A percentile compares a stretch with the other conserved stretches of the same genome.
These are phyloP conservation scores for Pyrrhoderma lamaoense DNA, from an alignment of 1,284 basidiomycete genomes.

Conservation along the genomic window DNA sequence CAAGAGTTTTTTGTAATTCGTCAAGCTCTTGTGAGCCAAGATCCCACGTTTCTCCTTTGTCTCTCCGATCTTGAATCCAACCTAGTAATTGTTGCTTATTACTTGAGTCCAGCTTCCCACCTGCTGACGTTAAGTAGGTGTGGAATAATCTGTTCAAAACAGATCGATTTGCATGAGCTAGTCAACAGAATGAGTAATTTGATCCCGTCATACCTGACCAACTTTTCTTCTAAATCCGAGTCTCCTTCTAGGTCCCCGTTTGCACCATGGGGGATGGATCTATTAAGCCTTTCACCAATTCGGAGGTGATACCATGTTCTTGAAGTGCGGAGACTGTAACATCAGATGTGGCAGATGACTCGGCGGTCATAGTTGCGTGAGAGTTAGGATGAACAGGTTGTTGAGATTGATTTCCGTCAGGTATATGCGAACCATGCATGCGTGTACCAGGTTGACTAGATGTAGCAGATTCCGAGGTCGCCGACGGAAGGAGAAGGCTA, in stretches of 20 bases:
- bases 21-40: conserved; percentile 26
- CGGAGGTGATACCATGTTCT: conserved; percentile 36
- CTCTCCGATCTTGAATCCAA: conserved; percentile 25
- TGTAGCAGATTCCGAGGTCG: conserved; percentile 20
- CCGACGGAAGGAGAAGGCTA: conserved; percentile 60
- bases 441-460: conserved; percentile 15
- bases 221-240: conserved; percentile 77
- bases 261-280: conserved; percentile 54
- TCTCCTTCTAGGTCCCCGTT: conserved; percentile 70
- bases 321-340: conserved; percentile 43
- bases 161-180: too few relatives aligned
- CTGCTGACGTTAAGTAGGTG: conserved; percentile 44
- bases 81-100: conserved; percentile 37
- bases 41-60: conserved; percentile 21
- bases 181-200: not conserved
- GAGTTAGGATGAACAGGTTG: conserved; percentile 57
- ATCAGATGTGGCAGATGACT: conserved; percentile 44
- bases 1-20: conserved; percentile 21
- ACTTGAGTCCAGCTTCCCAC: conserved; percentile 33
- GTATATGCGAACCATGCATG: conserved; percentile 19
- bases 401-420: conserved; percentile 13
- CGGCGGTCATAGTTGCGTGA: conserved; percentile 50
- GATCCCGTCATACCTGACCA: conserved; percentile 43
- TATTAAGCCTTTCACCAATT: conserved; percentile 38
- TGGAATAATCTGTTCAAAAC: conserved; percentile 38